Evolutionary conservation across 2,329 filamentous ascomycete species (phyloP).

Genomic region (Calycina herbarum): DNA sequence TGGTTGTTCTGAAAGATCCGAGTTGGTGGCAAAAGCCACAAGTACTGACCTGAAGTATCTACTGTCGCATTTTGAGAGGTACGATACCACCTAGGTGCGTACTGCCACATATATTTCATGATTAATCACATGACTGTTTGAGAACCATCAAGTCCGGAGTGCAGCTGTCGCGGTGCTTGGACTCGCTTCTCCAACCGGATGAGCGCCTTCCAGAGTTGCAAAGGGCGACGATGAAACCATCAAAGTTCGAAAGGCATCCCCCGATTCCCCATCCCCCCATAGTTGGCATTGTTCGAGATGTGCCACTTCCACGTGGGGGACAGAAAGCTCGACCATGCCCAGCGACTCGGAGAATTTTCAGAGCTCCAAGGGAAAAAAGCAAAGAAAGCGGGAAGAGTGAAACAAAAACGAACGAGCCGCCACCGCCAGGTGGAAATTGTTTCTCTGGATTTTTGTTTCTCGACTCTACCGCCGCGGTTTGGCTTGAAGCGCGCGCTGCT

Average conservation of each 20-base stretch:
- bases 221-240: constrained; percentile 6
- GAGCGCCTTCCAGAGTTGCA: constrained; percentile 4
- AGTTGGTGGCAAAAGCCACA: too few relatives aligned
- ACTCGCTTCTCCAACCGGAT: constrained; percentile 10
- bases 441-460: constrained; percentile 1
- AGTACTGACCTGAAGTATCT: too few relatives aligned
- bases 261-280: neutral
- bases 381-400: neutral
- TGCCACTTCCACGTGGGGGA: constrained; percentile 1
- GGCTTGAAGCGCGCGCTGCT: too few relatives aligned
- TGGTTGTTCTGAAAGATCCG: neutral
- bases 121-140: neutral
- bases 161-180: neutral
- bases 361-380: neutral
- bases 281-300: neutral
- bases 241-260: constrained; percentile 1
- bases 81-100: too few relatives aligned
- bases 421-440: neutral
- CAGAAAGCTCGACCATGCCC: neutral
- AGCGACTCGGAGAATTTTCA: constrained; percentile 3
- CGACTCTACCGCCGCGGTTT: neutral
- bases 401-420: neutral
- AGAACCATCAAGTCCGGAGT: neutral
- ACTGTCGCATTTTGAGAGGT: too few relatives aligned
- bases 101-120: too few relatives aligned